These are phyloP conservation scores for Penicillium soppii DNA, from an alignment of 495 filamentous ascomycete genomes.

Conservation along the genomic window DNA sequence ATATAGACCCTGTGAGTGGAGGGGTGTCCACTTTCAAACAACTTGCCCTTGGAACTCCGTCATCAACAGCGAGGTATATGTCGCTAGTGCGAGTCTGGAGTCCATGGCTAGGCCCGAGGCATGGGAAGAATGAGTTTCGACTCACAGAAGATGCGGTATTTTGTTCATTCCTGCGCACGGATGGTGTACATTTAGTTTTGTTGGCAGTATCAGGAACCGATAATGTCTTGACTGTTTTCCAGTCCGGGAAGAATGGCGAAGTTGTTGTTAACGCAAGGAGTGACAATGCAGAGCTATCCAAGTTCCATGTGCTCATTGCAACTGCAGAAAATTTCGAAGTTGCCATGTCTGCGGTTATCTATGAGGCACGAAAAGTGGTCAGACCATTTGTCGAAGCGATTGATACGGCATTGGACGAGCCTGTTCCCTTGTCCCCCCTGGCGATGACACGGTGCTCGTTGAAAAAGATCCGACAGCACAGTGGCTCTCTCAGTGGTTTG, in stretches of 20 bases:
- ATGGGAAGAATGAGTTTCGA: constrained; percentile 65
- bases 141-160: constrained; percentile 77
- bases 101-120: constrained; percentile 85
- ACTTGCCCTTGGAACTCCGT: constrained; percentile 64
- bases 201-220: constrained; percentile 77
- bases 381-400: constrained; percentile 26
- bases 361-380: constrained; percentile 75
- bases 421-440: constrained; percentile 33
- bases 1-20: constrained; percentile 52
- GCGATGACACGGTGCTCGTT: constrained; percentile 39
- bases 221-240: constrained; percentile 69
- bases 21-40: constrained; percentile 54
- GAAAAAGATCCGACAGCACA: constrained; percentile 52
- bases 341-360: constrained; percentile 78
- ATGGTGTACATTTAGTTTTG: constrained; percentile 78
- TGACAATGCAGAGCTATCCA: constrained; percentile 55
- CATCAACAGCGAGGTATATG: constrained; percentile 62
- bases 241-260: constrained; percentile 62
- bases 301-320: constrained; percentile 67
- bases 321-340: constrained; percentile 74
- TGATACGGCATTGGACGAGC: constrained; percentile 2
- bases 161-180: constrained; percentile 71
- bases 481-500: constrained; percentile 87
- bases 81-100: constrained; percentile 74
- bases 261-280: constrained; percentile 69